Evolutionary conservation across 352 stramenopile genomes (phyloP).

Genomic region (Phytopythium montanum): DNA sequence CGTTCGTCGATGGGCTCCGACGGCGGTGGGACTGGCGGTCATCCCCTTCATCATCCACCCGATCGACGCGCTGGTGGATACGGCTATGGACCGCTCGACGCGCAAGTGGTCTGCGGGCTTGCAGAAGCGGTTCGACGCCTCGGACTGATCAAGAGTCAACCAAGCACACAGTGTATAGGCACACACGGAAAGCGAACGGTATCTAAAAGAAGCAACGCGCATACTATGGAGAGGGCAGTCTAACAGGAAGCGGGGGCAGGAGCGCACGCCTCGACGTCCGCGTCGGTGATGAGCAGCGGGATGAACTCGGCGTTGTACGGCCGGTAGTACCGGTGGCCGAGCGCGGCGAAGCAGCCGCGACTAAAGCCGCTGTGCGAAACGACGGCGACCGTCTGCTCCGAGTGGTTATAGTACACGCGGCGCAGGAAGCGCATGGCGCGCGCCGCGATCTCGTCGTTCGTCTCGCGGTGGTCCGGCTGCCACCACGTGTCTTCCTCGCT

Average conservation of each 20-base stretch:
- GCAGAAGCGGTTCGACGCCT: slow-evolving; percentile 25
- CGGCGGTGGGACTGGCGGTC: slow-evolving; percentile 65
- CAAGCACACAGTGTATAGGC: neutral
- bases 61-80: slow-evolving; percentile 71
- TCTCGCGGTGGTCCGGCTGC: slow-evolving; percentile 51
- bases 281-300: slow-evolving; percentile 37
- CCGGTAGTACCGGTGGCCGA: slow-evolving; percentile 62
- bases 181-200: neutral
- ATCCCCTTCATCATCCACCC: slow-evolving; percentile 89
- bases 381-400: slow-evolving; percentile 40
- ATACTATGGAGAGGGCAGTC: neutral
- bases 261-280: neutral
- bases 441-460: slow-evolving; percentile 48
- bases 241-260: neutral
- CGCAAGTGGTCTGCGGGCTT: slow-evolving; percentile 40
- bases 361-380: slow-evolving; percentile 71
- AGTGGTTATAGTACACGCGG: slow-evolving; percentile 31
- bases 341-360: slow-evolving; percentile 49
- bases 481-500: slow-evolving; percentile 59
- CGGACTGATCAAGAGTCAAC: neutral
- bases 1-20: slow-evolving; percentile 57
- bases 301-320: slow-evolving; percentile 67
- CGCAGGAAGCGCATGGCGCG: slow-evolving; percentile 47
- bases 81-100: slow-evolving; percentile 46
- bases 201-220: neutral